phyloP scores from a whole-genome alignment of 179 eudicot species.

The Patellifolia procumbens region DNA sequence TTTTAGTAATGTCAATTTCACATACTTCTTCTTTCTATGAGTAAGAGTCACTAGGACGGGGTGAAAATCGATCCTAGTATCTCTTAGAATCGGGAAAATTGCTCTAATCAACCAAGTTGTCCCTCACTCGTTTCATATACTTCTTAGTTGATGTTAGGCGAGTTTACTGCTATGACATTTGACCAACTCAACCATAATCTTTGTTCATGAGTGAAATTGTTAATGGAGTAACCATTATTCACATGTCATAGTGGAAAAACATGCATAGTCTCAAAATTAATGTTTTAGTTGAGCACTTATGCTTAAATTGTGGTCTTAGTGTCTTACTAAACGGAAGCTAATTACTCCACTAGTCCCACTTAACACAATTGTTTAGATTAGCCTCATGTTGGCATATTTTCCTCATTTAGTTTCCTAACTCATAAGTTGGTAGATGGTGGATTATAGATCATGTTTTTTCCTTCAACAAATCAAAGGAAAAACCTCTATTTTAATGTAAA shows the following conservation, averaged over 20 bases:
- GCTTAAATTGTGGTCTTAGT: not conserved
- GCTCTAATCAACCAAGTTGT: too few species aligned
- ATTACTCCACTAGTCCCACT: not conserved
- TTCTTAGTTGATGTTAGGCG: too few species aligned
- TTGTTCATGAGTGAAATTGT: not conserved
- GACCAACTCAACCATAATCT: not conserved
- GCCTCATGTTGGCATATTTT: not conserved
- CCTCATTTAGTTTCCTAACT: not conserved
- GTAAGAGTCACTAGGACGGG: too few species aligned
- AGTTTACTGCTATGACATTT: too few species aligned
- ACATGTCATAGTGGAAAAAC: not conserved
- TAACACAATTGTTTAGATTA: not conserved
- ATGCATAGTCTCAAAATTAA: not conserved
- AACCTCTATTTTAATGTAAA: too few species aligned
- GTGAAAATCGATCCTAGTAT: too few species aligned
- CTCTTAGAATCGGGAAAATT: too few species aligned
- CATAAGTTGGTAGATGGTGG: not conserved
- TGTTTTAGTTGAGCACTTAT: not conserved
- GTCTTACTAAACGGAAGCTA: not conserved
- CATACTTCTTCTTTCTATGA: too few species aligned
- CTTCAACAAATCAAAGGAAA: too few species aligned
- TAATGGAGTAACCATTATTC: slow-evolving; percentile 2
- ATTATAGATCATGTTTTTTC: not conserved
- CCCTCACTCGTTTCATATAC: too few species aligned
- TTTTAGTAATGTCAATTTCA: too few species aligned